Conservation (phyloP, 129 eudicot species). For the Ambrosia artemisiifolia region DNA sequence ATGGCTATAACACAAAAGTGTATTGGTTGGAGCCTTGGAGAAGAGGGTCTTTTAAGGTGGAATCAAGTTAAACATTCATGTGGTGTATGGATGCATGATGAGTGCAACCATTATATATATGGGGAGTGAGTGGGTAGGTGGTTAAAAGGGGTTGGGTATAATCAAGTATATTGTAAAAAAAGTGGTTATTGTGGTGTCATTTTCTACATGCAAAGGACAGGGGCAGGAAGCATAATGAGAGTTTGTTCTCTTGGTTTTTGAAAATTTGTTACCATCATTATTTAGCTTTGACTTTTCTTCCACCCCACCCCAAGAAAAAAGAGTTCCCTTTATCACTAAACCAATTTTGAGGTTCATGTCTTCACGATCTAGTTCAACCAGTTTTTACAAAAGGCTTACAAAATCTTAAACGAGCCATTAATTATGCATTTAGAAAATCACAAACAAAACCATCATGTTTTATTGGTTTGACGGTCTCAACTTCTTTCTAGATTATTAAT, state of each 20-base stretch:
- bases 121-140: not conserved
- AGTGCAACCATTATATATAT: conserved; percentile 28
- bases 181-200: conserved; percentile 47
- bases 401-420: too few relatives aligned
- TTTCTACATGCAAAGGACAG: conserved; percentile 37
- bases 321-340: not conserved
- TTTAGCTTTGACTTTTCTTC: conserved; percentile 24
- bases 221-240: conserved; percentile 44
- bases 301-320: not conserved
- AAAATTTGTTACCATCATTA: conserved; percentile 32
- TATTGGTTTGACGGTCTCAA: too few relatives aligned
- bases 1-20: conserved; percentile 23
- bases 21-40: conserved; percentile 27
- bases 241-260: conserved; percentile 49
- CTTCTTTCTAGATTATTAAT: too few relatives aligned
- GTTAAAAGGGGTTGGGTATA: conserved; percentile 26
- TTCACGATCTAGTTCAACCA: too few relatives aligned
- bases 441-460: too few relatives aligned
- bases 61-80: conserved; percentile 19
- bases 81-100: conserved; percentile 22
- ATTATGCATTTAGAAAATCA: too few relatives aligned
- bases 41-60: conserved; percentile 24
- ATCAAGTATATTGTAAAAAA: conserved; percentile 29
- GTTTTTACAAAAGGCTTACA: too few relatives aligned
- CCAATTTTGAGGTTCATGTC: not conserved